Evolutionary conservation across 192 early-diverging fungal genomes (phyloP).

Genomic region (Funneliformis geosporum): DNA sequence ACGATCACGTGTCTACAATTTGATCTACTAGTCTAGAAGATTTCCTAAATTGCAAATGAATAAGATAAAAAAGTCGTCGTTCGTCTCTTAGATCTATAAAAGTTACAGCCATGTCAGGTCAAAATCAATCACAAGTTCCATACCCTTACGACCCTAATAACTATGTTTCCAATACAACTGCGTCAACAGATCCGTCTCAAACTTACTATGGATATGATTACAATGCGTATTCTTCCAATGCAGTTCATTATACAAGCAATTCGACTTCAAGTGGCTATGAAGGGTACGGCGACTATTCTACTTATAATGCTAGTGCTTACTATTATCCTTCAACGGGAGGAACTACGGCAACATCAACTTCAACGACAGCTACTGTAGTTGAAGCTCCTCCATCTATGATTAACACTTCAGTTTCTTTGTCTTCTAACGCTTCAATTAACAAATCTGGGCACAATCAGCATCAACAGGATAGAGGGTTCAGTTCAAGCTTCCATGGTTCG

Average conservation of each 20-base stretch:
- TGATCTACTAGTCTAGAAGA: not conserved
- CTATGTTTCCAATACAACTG: not conserved
- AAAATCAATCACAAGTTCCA: not conserved
- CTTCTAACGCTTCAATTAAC: not conserved
- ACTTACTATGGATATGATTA: constrained; percentile 26
- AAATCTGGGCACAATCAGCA: constrained; percentile 7
- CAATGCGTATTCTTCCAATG: not conserved
- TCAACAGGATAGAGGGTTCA: constrained; percentile 10
- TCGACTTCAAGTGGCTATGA: not conserved
- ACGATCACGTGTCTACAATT: too few relatives aligned
- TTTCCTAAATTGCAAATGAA: not conserved
- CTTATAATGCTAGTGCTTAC: constrained; percentile 5
- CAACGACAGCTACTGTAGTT: constrained; percentile 22
- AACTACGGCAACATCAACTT: not conserved
- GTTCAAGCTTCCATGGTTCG: not conserved
- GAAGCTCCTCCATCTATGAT: constrained; percentile 24
- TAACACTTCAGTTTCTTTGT: not conserved
- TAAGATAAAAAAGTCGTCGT: too few relatives aligned
- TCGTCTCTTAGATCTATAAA: not conserved
- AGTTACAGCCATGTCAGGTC: constrained; percentile 2
- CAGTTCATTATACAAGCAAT: not conserved
- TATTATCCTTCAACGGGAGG: constrained; percentile 5
- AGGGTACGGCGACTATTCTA: constrained; percentile 1
- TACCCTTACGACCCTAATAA: constrained; percentile 1
- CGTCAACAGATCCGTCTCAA: not conserved